Conservation (phyloP, 2,329 filamentous ascomycete genomes). For the Alternaria solani region DNA sequence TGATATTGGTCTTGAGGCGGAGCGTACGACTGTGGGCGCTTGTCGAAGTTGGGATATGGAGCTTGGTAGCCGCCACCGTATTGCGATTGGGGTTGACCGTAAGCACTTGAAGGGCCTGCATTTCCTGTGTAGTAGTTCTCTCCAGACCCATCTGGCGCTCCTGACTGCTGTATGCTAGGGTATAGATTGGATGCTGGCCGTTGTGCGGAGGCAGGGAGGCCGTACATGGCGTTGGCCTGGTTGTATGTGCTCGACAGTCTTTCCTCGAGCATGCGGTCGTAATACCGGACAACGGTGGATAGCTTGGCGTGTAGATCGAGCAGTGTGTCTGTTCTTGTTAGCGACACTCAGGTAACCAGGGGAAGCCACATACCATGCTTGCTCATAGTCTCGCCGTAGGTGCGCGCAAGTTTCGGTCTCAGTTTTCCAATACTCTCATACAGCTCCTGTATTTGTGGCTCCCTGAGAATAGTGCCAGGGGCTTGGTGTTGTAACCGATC, state of each 20-base stretch:
- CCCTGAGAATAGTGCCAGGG: constrained; percentile 92
- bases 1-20: constrained; percentile 44
- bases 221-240: constrained; percentile 66
- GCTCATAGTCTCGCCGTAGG: constrained; percentile 99
- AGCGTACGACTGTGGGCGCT: constrained; percentile 40
- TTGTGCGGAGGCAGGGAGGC: constrained; percentile 44
- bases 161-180: constrained; percentile 64
- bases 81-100: constrained; percentile 59
- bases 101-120: constrained; percentile 58
- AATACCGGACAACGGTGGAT: constrained; percentile 94
- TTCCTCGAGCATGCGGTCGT: constrained; percentile 97
- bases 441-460: constrained; percentile 96
- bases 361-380: constrained; percentile 78
- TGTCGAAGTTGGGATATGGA: constrained; percentile 48
- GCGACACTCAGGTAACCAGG: constrained; percentile 8
- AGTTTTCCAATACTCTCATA: constrained; percentile 97
- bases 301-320: constrained; percentile 94
- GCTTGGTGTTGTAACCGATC: constrained; percentile 95
- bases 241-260: constrained; percentile 91
- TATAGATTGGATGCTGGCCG: constrained; percentile 69
- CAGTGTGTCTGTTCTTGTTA: constrained; percentile 74
- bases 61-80: constrained; percentile 57
- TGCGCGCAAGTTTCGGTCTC: constrained; percentile 90
- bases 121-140: constrained; percentile 86
- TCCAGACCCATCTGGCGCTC: constrained; percentile 55